Evolutionary conservation across 768 basidiomycete genomes (phyloP).

Genomic region (Cytidiella melzeri): DNA sequence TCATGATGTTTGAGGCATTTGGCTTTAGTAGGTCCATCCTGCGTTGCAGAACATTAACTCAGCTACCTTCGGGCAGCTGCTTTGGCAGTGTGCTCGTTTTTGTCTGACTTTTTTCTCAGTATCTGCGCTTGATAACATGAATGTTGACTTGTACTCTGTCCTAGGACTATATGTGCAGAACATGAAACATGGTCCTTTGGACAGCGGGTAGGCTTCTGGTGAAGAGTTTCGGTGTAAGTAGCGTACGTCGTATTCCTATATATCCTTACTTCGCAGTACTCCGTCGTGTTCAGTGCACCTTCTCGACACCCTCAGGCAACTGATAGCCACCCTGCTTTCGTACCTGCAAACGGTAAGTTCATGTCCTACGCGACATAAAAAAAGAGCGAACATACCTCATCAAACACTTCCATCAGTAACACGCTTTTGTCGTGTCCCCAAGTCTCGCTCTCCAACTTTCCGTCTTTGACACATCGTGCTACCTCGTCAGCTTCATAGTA

Average conservation of each 20-base stretch:
- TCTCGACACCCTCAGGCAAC: conserved; percentile 58
- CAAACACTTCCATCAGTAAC: conserved; percentile 79
- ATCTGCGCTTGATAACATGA: too few relatives aligned
- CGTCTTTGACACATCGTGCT: conserved; percentile 67
- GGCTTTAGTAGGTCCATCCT: conserved; percentile 73
- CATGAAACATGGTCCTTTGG: too few relatives aligned
- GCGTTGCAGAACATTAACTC: conserved; percentile 84
- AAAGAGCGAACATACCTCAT: conserved; percentile 47
- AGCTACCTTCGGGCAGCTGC: conserved; percentile 77
- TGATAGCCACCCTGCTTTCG: conserved; percentile 62
- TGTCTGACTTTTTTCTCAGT: conserved; percentile 31
- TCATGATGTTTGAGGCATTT: conserved; percentile 94
- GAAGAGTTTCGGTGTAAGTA: too few relatives aligned
- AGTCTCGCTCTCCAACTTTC: conserved; percentile 62
- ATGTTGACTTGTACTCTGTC: too few relatives aligned
- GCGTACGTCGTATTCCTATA: background rate
- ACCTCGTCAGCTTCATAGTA: conserved; percentile 89
- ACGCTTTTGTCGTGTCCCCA: conserved; percentile 81
- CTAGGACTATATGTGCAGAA: too few relatives aligned
- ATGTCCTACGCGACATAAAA: background rate
- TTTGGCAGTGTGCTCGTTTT: conserved; percentile 41
- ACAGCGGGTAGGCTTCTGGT: too few relatives aligned
- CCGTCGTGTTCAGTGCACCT: conserved; percentile 11
- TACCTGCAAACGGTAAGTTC: conserved; percentile 33
- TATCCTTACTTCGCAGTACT: background rate